phyloP scores from a whole-genome alignment of 2,329 filamentous ascomycete genomes.

The Alternaria conjuncta region DNA sequence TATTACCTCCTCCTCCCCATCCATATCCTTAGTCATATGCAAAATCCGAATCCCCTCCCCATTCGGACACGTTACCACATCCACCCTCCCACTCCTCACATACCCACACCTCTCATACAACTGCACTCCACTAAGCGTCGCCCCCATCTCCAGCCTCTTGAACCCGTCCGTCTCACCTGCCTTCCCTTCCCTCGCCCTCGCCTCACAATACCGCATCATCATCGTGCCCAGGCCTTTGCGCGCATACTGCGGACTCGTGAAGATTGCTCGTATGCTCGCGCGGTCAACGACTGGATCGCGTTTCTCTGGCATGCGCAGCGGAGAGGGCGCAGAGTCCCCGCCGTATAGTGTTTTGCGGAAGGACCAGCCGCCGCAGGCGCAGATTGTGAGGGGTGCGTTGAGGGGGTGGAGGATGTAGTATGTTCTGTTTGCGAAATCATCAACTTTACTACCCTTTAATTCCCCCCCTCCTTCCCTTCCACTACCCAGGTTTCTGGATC shows the following conservation, averaged over 20 bases:
- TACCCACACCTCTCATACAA: conserved; percentile 48
- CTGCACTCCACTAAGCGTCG: conserved; percentile 42
- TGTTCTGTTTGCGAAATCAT: conserved; percentile 22
- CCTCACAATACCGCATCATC: conserved; percentile 49
- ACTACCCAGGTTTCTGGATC: neutral
- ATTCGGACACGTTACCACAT: conserved; percentile 43
- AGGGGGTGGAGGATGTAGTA: conserved; percentile 44
- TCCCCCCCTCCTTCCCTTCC: neutral
- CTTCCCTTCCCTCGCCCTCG: conserved; percentile 28
- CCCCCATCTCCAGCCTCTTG: conserved; percentile 43
- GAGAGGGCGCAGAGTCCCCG: conserved; percentile 40
- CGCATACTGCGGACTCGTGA: conserved; percentile 40
- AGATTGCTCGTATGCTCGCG: conserved; percentile 46
- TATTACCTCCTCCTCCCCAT: neutral
- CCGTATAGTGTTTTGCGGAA: conserved; percentile 46
- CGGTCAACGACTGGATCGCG: conserved; percentile 37
- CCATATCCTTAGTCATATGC: conserved; percentile 44
- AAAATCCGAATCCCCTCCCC: conserved; percentile 40
- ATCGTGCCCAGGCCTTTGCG: conserved; percentile 43
- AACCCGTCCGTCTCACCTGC: conserved; percentile 28
- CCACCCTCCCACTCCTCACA: conserved; percentile 40
- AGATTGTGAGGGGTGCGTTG: conserved; percentile 26
- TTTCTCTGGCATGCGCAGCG: conserved; percentile 36
- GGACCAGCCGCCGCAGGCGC: conserved; percentile 47
- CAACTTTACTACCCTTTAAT: neutral